Evolutionary conservation across 371 early-diverging fungal species (phyloP).

Genomic region (Caulochytrium protostelioides): DNA sequence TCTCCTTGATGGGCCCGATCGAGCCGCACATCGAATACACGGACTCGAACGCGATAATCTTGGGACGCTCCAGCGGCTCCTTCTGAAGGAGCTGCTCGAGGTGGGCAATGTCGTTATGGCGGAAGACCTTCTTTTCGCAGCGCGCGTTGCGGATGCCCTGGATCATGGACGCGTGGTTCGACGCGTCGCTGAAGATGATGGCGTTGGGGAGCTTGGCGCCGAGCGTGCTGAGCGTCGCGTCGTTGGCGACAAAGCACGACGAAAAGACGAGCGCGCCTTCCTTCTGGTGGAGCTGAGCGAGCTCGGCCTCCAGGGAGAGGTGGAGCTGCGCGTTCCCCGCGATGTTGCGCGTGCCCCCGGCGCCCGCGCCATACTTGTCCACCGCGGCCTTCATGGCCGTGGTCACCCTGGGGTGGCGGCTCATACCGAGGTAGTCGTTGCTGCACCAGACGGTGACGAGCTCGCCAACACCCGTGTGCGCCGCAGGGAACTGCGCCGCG

Average conservation of each 20-base stretch:
- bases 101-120: slow-evolving; percentile 82
- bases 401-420: slow-evolving; percentile 58
- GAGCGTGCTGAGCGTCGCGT: slow-evolving; percentile 80
- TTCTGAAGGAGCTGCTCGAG: slow-evolving; percentile 62
- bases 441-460: slow-evolving; percentile 97
- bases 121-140: slow-evolving; percentile 73
- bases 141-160: slow-evolving; percentile 89
- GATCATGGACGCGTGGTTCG: slow-evolving; percentile 98
- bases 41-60: slow-evolving; percentile 92
- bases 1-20: slow-evolving; percentile 85
- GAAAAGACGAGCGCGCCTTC: slow-evolving; percentile 87
- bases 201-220: slow-evolving; percentile 76
- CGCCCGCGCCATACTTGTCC: slow-evolving; percentile 90
- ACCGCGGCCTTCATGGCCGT: slow-evolving; percentile 78
- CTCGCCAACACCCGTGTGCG: slow-evolving; percentile 66
- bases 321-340: slow-evolving; percentile 92
- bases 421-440: slow-evolving; percentile 95
- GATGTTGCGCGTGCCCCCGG: slow-evolving; percentile 98
- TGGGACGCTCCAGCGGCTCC: slow-evolving; percentile 59
- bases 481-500: slow-evolving; percentile 71
- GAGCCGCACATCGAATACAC: slow-evolving; percentile 97
- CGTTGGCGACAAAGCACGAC: slow-evolving; percentile 96
- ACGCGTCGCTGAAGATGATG: slow-evolving; percentile 78
- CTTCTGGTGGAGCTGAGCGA: slow-evolving; percentile 79
- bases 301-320: slow-evolving; percentile 68